Evolutionary conservation across 345 rosid species (phyloP).

Genomic region (Eucalyptus pauciflora): DNA sequence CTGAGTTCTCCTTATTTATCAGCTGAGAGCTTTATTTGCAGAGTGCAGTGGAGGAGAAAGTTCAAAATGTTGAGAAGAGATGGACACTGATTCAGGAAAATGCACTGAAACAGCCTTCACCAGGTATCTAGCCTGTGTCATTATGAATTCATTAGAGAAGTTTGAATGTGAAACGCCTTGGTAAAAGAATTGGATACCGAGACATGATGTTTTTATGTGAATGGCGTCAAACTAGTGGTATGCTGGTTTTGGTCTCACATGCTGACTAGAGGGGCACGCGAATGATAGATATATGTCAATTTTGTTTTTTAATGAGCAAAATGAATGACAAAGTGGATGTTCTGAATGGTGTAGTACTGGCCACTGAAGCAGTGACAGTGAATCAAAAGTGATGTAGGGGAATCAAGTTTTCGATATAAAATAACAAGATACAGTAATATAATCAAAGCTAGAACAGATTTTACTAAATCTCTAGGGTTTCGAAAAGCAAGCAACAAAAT

Average conservation of each 20-base stretch:
- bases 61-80: constrained; percentile 57
- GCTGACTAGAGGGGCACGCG: neutral
- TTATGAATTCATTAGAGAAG: neutral
- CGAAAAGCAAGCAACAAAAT: neutral
- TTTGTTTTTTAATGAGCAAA: neutral
- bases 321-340: neutral
- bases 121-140: constrained; percentile 31
- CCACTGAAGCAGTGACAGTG: neutral
- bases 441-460: neutral
- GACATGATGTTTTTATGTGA: neutral
- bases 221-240: neutral
- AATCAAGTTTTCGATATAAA: neutral
- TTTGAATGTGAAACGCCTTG: neutral
- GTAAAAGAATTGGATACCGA: neutral
- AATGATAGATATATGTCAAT: neutral
- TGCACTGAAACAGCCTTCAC: constrained; percentile 70
- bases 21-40: constrained; percentile 11
- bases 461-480: neutral
- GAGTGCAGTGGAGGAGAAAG: constrained; percentile 65
- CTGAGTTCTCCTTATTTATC: neutral
- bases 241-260: neutral
- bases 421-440: neutral
- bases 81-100: constrained; percentile 65
- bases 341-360: neutral
- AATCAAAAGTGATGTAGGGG: neutral